Percentiles rank a stretch among this genome's conserved stretches.
Conservation (phyloP, 2,329 filamentous ascomycete genomes). For the Camillea tinctor region DNA sequence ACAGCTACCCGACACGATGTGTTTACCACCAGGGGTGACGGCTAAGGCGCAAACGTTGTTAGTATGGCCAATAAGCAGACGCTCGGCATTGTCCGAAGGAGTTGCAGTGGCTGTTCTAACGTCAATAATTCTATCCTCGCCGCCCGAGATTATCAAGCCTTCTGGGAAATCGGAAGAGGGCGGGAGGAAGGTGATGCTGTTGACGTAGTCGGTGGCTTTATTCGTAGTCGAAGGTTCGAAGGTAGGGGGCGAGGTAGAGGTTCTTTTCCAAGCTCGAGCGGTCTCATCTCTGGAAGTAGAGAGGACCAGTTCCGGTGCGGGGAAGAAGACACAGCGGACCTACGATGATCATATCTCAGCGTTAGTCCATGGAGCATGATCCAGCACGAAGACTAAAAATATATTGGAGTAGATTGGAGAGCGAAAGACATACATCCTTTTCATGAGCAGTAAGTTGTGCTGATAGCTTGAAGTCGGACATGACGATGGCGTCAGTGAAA, state of each 20-base stretch:
- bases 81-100: conserved; percentile 75
- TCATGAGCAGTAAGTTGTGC: conserved; percentile 86
- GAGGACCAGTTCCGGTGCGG: conserved; percentile 67
- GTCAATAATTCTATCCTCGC: conserved; percentile 91
- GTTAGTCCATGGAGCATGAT: neutral
- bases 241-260: conserved; percentile 60
- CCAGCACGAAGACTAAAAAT: neutral
- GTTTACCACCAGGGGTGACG: conserved; percentile 67
- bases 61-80: conserved; percentile 80
- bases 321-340: conserved; percentile 86
- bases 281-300: conserved; percentile 91
- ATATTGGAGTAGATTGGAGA: conserved; percentile 3
- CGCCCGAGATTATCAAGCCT: conserved; percentile 82
- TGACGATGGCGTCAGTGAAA: conserved; percentile 36
- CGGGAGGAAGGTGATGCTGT: conserved; percentile 74
- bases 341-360: conserved; percentile 37
- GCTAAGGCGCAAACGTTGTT: conserved; percentile 88
- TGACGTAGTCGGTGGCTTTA: conserved; percentile 83
- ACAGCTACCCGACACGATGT: conserved; percentile 91
- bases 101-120: conserved; percentile 70
- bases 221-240: conserved; percentile 79
- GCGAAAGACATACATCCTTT: conserved; percentile 70
- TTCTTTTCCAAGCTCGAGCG: conserved; percentile 79
- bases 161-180: conserved; percentile 68
- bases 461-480: conserved; percentile 90